Conservation (phyloP, 2,329 filamentous ascomycete species). For the Tolypocladium sp. region DNA sequence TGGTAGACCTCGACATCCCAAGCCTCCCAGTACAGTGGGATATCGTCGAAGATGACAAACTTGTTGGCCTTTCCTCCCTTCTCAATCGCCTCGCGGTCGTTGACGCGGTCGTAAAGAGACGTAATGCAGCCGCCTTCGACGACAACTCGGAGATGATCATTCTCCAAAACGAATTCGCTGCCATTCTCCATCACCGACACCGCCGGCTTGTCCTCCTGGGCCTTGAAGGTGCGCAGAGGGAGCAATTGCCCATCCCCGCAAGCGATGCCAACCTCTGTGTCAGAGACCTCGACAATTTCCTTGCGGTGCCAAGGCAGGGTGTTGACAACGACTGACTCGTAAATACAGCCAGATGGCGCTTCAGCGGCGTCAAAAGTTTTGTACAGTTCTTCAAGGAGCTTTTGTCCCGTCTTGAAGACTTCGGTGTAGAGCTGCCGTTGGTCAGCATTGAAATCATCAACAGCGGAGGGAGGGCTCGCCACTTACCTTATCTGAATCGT, state of each 20-base stretch:
- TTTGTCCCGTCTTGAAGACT: constrained; percentile 69
- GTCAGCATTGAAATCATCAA: constrained; percentile 11
- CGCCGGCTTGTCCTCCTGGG: constrained; percentile 30
- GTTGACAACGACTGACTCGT: constrained; percentile 60
- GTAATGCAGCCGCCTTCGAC: constrained; percentile 71
- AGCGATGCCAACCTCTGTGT: constrained; percentile 42
- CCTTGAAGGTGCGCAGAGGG: constrained; percentile 40
- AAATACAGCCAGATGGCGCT: constrained; percentile 26
- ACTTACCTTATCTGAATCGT: constrained; percentile 74
- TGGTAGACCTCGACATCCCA: constrained; percentile 99
- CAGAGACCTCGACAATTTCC: constrained; percentile 60
- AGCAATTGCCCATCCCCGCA: constrained; percentile 47
- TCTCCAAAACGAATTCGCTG: constrained; percentile 68
- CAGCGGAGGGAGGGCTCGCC: neutral
- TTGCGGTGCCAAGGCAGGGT: constrained; percentile 79
- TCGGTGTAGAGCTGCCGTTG: constrained; percentile 60
- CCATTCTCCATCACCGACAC: constrained; percentile 42
- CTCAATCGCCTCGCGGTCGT: constrained; percentile 69
- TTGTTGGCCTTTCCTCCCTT: constrained; percentile 73
- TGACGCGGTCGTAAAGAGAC: constrained; percentile 69
- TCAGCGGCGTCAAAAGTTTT: constrained; percentile 54
- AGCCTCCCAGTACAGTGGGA: constrained; percentile 93
- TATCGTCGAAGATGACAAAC: constrained; percentile 92
- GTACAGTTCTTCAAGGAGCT: constrained; percentile 61
- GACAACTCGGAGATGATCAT: constrained; percentile 64